Evolutionary conservation across 140 eudicot species (phyloP).

Genomic region (Anethum foeniculum): DNA sequence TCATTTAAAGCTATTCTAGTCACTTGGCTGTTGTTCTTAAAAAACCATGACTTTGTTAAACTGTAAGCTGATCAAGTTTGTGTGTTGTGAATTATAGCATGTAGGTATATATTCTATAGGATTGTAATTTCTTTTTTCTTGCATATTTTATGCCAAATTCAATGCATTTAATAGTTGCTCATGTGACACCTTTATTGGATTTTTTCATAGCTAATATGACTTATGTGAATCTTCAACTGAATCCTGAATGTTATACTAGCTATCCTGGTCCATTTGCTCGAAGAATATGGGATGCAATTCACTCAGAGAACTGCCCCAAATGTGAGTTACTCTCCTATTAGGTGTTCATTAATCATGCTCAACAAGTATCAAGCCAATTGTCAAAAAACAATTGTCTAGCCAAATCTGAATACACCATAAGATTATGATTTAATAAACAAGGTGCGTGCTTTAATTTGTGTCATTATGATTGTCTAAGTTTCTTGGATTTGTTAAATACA

Average conservation of each 20-base stretch:
- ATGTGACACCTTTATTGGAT: background rate
- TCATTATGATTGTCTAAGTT: no score
- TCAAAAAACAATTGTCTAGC: background rate
- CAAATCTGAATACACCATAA: background rate
- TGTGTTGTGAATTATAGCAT: background rate
- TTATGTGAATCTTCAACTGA: slow-evolving; percentile 50
- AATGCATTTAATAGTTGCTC: background rate
- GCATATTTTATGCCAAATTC: background rate
- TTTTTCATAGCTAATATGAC: slow-evolving; percentile 41
- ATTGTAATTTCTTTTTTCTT: background rate
- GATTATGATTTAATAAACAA: no score
- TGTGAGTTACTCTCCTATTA: slow-evolving; percentile 42
- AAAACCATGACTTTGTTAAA: background rate
- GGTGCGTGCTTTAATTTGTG: no score
- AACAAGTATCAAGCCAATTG: background rate
- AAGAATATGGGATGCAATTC: slow-evolving; percentile 57
- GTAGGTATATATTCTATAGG: background rate
- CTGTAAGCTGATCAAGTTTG: background rate
- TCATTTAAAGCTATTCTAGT: no score
- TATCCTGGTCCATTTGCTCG: slow-evolving; percentile 52
- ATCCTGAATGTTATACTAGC: slow-evolving; percentile 56
- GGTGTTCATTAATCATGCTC: background rate
- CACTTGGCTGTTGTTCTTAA: background rate
- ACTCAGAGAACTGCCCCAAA: slow-evolving; percentile 77
- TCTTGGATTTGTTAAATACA: no score